Conservation (phyloP, 768 basidiomycete species). For the Lentinula aciculospora region DNA sequence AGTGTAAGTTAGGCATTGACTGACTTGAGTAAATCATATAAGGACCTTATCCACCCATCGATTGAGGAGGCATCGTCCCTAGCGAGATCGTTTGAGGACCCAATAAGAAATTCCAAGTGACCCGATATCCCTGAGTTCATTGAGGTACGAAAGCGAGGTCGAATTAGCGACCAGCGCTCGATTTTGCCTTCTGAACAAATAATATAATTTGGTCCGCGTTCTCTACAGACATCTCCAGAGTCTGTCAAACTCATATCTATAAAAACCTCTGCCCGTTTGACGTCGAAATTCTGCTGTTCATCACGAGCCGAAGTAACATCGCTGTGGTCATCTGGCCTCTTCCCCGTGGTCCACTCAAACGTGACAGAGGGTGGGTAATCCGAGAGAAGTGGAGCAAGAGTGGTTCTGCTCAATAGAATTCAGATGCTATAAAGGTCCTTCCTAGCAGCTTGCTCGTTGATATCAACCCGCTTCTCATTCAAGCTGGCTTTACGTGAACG, state of each 20-base stretch:
- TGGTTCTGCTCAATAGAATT: background rate
- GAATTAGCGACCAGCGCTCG: background rate
- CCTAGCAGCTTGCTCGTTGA: background rate
- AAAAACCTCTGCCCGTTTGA: no score
- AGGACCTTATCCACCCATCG: slow-evolving; percentile 25
- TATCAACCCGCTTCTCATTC: background rate
- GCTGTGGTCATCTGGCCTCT: background rate
- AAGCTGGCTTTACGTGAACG: background rate
- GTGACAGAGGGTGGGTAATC: background rate
- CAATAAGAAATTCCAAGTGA: slow-evolving; percentile 26
- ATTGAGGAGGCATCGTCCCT: slow-evolving; percentile 18
- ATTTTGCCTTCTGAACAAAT: no score
- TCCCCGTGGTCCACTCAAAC: background rate
- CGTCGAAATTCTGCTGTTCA: background rate
- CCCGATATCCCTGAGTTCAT: slow-evolving; percentile 9
- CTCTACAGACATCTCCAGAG: background rate
- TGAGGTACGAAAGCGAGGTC: background rate
- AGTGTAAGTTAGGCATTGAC: background rate
- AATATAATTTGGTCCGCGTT: background rate
- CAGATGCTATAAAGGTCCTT: background rate
- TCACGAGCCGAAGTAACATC: background rate
- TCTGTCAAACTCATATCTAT: background rate
- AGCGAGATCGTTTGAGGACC: slow-evolving; percentile 17
- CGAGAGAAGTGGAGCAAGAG: background rate
- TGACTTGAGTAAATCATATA: background rate